Evolutionary conservation across 495 filamentous ascomycete genomes (phyloP).

Genomic region (Terfezia claveryi): DNA sequence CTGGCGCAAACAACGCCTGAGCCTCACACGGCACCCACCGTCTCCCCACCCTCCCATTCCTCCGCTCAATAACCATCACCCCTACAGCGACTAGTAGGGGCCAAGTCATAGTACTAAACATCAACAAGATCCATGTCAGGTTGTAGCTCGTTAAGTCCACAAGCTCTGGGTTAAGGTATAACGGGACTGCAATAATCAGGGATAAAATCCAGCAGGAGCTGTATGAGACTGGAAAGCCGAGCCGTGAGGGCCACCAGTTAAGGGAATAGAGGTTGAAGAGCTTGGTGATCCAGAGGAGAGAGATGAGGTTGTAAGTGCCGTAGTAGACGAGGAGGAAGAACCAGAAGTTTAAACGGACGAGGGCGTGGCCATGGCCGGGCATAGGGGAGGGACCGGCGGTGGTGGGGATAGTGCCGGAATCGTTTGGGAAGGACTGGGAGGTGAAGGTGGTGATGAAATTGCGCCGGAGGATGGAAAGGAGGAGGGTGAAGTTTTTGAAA

Average conservation of each 20-base stretch:
- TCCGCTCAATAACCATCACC: slow-evolving; percentile 30
- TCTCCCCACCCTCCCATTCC: slow-evolving; percentile 33
- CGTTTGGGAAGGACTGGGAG: not conserved
- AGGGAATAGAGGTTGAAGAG: slow-evolving; percentile 45
- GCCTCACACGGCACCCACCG: slow-evolving; percentile 36
- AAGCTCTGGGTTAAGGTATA: slow-evolving; percentile 30
- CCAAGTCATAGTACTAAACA: slow-evolving; percentile 41
- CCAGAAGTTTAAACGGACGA: slow-evolving; percentile 43
- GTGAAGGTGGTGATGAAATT: not conserved
- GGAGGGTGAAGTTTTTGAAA: not conserved
- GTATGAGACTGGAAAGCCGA: slow-evolving; percentile 36
- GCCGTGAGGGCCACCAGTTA: slow-evolving; percentile 32
- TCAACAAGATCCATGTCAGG: slow-evolving; percentile 40
- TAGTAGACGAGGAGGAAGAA: slow-evolving; percentile 46
- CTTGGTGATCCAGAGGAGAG: slow-evolving; percentile 44
- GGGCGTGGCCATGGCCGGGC: slow-evolving; percentile 37
- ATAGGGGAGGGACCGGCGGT: slow-evolving; percentile 19
- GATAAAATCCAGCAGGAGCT: slow-evolving; percentile 33
- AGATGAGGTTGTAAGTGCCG: slow-evolving; percentile 39
- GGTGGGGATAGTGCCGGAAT: slow-evolving; percentile 2
- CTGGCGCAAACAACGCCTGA: slow-evolving; percentile 31
- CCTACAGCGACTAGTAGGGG: slow-evolving; percentile 36
- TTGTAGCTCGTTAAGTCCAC: slow-evolving; percentile 29
- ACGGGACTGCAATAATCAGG: slow-evolving; percentile 30
- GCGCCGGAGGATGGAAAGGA: slow-evolving; percentile 2